These are phyloP conservation scores for Suillus weaverae DNA, from an alignment of 768 basidiomycete genomes.

Conservation along the genomic window DNA sequence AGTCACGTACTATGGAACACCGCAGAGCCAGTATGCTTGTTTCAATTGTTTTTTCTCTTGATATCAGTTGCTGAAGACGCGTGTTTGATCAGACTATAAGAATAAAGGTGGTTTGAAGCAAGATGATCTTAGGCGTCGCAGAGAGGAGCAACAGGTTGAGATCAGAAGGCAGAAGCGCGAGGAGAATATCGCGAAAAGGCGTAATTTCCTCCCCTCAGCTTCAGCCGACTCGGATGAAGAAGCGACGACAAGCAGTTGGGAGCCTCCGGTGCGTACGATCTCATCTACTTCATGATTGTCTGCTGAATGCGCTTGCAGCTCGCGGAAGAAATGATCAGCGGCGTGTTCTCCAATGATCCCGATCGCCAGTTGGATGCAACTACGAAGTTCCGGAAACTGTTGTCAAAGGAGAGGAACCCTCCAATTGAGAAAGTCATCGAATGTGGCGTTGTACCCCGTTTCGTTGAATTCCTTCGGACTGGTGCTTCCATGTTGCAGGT, in stretches of 20 bases:
- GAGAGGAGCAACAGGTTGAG: conserved; percentile 99
- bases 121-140: conserved; percentile 92
- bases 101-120: conserved; percentile 86
- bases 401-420: conserved; percentile 99
- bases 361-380: conserved; percentile 96
- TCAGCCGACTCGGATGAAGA: conserved; percentile 92
- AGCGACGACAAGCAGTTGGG: conserved; percentile 65
- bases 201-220: conserved; percentile 82
- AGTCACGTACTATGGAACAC: conserved; percentile 72
- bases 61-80: conserved; percentile 37
- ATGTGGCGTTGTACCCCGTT: conserved; percentile 94
- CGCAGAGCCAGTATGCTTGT: conserved; percentile 63
- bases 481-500: conserved; percentile 87
- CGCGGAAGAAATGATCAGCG: conserved; percentile 89
- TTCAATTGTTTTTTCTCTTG: conserved; percentile 1
- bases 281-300: conserved; percentile 13
- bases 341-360: conserved; percentile 88
- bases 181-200: conserved; percentile 96
- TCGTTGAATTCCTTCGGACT: conserved; percentile 88
- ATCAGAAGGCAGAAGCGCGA: conserved; percentile 98
- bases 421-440: conserved; percentile 98
- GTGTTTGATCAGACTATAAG: conserved; percentile 72
- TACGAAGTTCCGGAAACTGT: conserved; percentile 96
- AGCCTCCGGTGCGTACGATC: conserved; percentile 59
- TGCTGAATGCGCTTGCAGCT: conserved; percentile 45